Base-by-base conservation (phyloP, 176 grass and related monocot genomes). In the Paspalum notatum region DNA sequence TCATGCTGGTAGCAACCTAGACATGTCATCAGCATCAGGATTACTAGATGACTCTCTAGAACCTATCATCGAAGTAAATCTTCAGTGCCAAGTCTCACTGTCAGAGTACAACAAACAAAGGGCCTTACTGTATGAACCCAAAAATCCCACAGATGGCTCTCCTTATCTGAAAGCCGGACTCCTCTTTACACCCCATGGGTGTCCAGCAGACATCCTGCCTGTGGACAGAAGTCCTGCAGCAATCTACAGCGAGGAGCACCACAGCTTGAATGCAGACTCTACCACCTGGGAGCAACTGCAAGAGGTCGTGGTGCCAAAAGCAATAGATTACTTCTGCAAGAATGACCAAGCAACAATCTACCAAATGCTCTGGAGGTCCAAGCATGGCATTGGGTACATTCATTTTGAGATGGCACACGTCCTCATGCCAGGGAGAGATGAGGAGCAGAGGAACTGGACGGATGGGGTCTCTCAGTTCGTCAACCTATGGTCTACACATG, bases 301-400 rank as follows among this genome's bases (percentile, higher is more conserved):
- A 4, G 21, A 68, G n/a, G 26, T 18, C 38, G 18, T 80, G 50
- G 13, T 80, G 1, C 64, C 64, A 20, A 57, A 55, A 14, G 77
- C 38, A 11, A 80, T 56, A 27, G 5, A 45, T 45, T 45, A 66
- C 15, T 44, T 80, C 21, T 3, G 7, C 41, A 14, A 8, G 0
- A 57, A 80, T 7, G 3, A 18, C 0, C 50, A 80, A 44, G 64
- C 64, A 1, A 43, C 77, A 13, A 2, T 41, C 3, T 68, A 80
- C 15, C 49, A 69, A 17, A 44, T 56, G 8, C 8, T 80, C 43
- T 80, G 64, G 77, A 80, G 12, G 54, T 60, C 79, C 9, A 82
- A 25, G 8, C 67, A 82, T 72, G 55, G 44, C 5, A 4, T 25
- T 17, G 43, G 18, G 50, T 39, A 40, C 26, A 47, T 72, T 72